Percentiles rank a stretch among this genome's conserved stretches.
phyloP scores from a whole-genome alignment of 345 rosid species.

The Mallotus nudiflorus region DNA sequence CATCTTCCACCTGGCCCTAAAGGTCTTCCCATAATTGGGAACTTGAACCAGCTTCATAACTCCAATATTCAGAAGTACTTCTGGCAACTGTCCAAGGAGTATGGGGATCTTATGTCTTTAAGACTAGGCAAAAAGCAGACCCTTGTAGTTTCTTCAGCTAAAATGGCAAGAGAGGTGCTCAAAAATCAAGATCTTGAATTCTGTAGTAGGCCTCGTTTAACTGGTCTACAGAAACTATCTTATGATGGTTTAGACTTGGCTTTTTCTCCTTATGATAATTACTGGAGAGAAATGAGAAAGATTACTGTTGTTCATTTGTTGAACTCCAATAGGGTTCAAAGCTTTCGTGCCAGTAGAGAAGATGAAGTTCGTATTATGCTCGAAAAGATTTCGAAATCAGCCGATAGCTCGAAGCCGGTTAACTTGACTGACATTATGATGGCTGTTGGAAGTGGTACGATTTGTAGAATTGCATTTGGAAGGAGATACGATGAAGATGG shows the following conservation, averaged over 20 bases:
- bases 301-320: background rate
- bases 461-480: too few species aligned
- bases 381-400: too few species aligned
- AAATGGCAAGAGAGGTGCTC: constrained; percentile 4
- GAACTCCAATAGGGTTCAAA: background rate
- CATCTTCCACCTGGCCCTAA: background rate
- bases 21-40: background rate
- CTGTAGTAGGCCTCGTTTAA: background rate
- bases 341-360: constrained; percentile 3
- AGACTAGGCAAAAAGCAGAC: background rate
- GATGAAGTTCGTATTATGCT: too few species aligned
- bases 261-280: background rate
- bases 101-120: constrained; percentile 4
- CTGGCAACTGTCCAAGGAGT: background rate
- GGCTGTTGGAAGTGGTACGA: too few species aligned
- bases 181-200: background rate
- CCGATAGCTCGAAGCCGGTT: too few species aligned
- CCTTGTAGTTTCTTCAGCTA: background rate
- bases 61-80: background rate
- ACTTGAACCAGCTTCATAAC: background rate
- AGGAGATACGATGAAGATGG: background rate
- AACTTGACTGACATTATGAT: too few species aligned
- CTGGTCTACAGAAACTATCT: background rate
- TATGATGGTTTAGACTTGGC: background rate
- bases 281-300: constrained; percentile 9